Conservation (phyloP, 1,284 basidiomycete species). For the Cutaneotrichosporon curvatum region DNA sequence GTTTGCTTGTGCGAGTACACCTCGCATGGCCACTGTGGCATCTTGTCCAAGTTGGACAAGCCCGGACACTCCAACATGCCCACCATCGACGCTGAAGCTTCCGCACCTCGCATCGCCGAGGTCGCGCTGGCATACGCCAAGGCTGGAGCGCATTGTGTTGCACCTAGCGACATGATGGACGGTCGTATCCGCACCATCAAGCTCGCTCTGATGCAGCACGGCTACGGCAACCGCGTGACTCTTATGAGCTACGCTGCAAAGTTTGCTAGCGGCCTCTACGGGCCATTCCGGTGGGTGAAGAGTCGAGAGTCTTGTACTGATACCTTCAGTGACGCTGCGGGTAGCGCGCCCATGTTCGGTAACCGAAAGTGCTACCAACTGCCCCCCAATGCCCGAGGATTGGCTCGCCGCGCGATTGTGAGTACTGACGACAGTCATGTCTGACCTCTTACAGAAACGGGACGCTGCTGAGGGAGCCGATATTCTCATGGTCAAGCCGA, state of each 20-base stretch:
- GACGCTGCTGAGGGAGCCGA: constrained; percentile 93
- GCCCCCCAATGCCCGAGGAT: constrained; percentile 76
- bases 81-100: constrained; percentile 57
- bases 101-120: constrained; percentile 77
- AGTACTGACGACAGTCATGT: constrained; percentile 33
- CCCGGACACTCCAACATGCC: constrained; percentile 33
- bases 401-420: constrained; percentile 88
- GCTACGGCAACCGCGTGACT: constrained; percentile 76
- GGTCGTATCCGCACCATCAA: constrained; percentile 89
- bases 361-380: constrained; percentile 97
- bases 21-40: constrained; percentile 92
- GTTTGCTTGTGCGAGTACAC: constrained; percentile 99
- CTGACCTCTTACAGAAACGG: constrained; percentile 57
- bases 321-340: constrained; percentile 79
- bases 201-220: constrained; percentile 68
- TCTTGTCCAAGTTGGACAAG: constrained; percentile 51
- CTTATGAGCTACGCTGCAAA: constrained; percentile 99
- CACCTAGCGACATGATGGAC: constrained; percentile 99
- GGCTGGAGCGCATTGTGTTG: constrained; percentile 95
- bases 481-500: constrained; percentile 98
- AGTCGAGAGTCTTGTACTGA: neutral
- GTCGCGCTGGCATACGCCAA: constrained; percentile 88
- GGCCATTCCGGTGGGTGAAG: constrained; percentile 78
- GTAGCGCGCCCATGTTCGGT: constrained; percentile 88
- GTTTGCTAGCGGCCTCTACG: constrained; percentile 93